Conservation (phyloP, 169 alveolate species). For the Eimeria sp. region DNA sequence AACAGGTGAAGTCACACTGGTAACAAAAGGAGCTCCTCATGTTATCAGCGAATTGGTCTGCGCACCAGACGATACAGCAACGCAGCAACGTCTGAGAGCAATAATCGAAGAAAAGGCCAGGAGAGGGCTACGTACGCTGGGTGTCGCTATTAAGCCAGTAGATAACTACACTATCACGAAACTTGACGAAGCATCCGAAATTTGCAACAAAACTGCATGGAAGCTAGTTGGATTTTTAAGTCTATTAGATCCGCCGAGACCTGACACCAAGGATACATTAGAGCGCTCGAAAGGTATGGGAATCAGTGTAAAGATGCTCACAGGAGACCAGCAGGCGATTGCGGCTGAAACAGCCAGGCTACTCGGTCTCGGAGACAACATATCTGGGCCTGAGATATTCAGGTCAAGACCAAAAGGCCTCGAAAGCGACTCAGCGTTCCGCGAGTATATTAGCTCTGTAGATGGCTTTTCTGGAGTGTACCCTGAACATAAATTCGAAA, state of each 20-base stretch:
- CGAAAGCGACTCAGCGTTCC: slow-evolving; percentile 71
- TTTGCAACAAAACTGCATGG: slow-evolving; percentile 75
- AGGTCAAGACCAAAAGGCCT: slow-evolving; percentile 63
- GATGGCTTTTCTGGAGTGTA: slow-evolving; percentile 87
- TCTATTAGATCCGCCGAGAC: slow-evolving; percentile 87
- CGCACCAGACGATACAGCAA: slow-evolving; percentile 48
- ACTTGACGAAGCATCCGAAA: slow-evolving; percentile 51
- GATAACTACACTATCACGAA: slow-evolving; percentile 56
- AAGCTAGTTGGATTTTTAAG: slow-evolving; percentile 83
- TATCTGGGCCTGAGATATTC: slow-evolving; percentile 85
- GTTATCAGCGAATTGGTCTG: slow-evolving; percentile 85
- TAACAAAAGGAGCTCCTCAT: slow-evolving; percentile 88
- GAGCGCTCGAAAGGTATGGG: slow-evolving; percentile 87
- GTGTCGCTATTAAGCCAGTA: slow-evolving; percentile 75
- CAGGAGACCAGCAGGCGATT: slow-evolving; percentile 93
- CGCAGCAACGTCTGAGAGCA: slow-evolving; percentile 72
- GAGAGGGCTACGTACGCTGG: slow-evolving; percentile 83
- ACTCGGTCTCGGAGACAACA: slow-evolving; percentile 86
- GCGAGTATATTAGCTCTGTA: slow-evolving; percentile 79
- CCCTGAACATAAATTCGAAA: slow-evolving; percentile 94
- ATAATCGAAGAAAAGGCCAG: slow-evolving; percentile 78
- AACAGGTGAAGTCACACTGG: slow-evolving; percentile 73
- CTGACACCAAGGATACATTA: slow-evolving; percentile 88
- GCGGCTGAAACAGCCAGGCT: slow-evolving; percentile 90
- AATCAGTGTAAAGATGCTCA: slow-evolving; percentile 94